These are phyloP conservation scores for Ogataea methylovora DNA, from an alignment of 805 yeast species.

Conservation along the genomic window DNA sequence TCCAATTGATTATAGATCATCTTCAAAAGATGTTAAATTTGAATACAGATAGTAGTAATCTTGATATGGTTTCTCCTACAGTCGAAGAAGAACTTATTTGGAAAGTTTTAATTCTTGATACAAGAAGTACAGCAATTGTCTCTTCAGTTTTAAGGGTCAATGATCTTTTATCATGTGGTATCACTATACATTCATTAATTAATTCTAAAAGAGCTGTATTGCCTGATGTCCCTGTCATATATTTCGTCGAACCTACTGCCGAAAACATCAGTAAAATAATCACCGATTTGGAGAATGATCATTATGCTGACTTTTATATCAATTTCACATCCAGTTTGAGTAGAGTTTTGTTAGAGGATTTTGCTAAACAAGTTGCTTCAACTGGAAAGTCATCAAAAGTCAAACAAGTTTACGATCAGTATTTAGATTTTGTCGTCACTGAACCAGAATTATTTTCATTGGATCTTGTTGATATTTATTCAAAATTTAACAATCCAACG, in stretches of 20 bases:
- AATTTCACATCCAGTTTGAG: constrained; percentile 80
- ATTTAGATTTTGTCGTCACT: constrained; percentile 83
- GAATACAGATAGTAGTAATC: constrained; percentile 50
- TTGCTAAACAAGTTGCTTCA: constrained; percentile 75
- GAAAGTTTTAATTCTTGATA: constrained; percentile 86
- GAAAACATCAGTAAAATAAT: constrained; percentile 67
- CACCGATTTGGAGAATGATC: constrained; percentile 64
- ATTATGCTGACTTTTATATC: constrained; percentile 72
- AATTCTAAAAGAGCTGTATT: constrained; percentile 68
- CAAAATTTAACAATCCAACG: constrained; percentile 59
- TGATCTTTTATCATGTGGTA: constrained; percentile 83
- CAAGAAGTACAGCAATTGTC: constrained; percentile 72
- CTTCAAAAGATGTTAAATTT: constrained; percentile 82
- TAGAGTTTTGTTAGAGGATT: constrained; percentile 76
- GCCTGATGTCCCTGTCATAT: constrained; percentile 92
- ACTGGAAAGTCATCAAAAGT: constrained; percentile 66
- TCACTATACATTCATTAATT: constrained; percentile 81
- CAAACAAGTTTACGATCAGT: constrained; percentile 90
- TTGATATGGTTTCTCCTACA: constrained; percentile 44
- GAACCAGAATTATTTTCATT: constrained; percentile 87
- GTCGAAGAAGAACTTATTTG: constrained; percentile 68
- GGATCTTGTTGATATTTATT: constrained; percentile 59
- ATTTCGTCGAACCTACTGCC: constrained; percentile 81
- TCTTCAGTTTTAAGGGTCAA: constrained; percentile 91
- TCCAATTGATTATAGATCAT: constrained; percentile 22